Conservation (phyloP, 441 rosid genomes). For the Populus hybrid region DNA sequence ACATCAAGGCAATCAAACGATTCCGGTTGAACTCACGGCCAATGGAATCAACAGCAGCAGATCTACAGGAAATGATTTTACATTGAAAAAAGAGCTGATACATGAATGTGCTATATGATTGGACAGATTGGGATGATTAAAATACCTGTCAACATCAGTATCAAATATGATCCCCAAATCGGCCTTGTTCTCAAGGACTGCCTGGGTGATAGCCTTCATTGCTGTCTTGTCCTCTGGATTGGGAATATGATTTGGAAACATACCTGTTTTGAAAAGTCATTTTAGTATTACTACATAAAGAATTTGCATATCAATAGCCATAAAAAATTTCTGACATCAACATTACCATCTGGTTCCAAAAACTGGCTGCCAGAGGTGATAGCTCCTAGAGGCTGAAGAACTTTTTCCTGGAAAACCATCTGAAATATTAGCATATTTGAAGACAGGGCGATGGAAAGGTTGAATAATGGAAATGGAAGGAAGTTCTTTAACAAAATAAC, state of each 20-base stretch:
- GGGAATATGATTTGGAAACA: constrained; percentile 33
- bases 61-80: constrained; percentile 42
- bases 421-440: neutral
- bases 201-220: constrained; percentile 82
- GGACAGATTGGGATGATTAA: constrained; percentile 11
- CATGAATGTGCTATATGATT: neutral
- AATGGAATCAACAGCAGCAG: constrained; percentile 96
- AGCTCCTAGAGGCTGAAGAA: constrained; percentile 96
- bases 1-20: constrained; percentile 89
- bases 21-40: constrained; percentile 91
- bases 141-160: constrained; percentile 97
- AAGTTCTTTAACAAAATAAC: too few species aligned
- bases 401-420: constrained; percentile 63
- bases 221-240: constrained; percentile 96
- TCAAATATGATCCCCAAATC: too few species aligned
- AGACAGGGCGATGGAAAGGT: neutral
- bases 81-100: neutral
- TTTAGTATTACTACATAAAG: neutral
- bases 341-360: constrained; percentile 93
- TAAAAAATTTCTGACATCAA: constrained; percentile 13
- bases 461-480: neutral
- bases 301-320: neutral
- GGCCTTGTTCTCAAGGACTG: constrained; percentile 87
- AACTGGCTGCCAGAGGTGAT: constrained; percentile 90
- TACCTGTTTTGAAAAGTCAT: constrained; percentile 46